Evolutionary conservation across 805 yeast species (phyloP).

Genomic region (Yarrowia deformans): DNA sequence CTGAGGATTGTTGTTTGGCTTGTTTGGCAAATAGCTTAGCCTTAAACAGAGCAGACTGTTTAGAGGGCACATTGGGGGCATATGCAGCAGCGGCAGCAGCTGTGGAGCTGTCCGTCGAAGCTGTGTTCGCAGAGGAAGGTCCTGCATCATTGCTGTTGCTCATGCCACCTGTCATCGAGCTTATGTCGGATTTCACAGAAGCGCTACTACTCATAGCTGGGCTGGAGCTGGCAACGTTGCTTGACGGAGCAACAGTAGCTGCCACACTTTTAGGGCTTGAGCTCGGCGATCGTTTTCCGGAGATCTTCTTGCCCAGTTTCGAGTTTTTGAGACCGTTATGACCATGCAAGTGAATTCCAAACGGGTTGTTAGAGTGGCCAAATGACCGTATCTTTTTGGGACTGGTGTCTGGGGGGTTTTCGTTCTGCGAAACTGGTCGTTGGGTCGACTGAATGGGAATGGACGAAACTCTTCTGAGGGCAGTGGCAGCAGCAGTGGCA

Average conservation of each 20-base stretch:
- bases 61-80: conserved; percentile 43
- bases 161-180: background rate
- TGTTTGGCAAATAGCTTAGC: conserved; percentile 51
- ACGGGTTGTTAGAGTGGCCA: conserved; percentile 29
- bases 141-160: conserved; percentile 2
- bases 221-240: conserved; percentile 4
- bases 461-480: conserved; percentile 20
- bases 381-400: conserved; percentile 15
- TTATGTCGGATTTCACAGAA: conserved; percentile 19
- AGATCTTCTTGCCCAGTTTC: conserved; percentile 31
- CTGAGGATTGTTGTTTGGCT: conserved; percentile 45
- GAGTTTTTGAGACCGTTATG: conserved; percentile 29
- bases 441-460: conserved; percentile 37
- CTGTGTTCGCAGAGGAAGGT: background rate
- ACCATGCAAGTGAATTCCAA: conserved; percentile 30
- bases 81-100: conserved; percentile 48
- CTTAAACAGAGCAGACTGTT: conserved; percentile 46
- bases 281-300: conserved; percentile 32
- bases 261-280: conserved; percentile 7
- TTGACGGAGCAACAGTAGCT: background rate
- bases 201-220: conserved; percentile 20
- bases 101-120: conserved; percentile 42
- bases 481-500: conserved; percentile 37
- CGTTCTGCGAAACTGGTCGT: conserved; percentile 2
- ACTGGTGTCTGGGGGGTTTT: conserved; percentile 7